Percentiles rank a stretch among this genome's conserved stretches.
These are phyloP conservation scores for Arthrinium phaeospermum DNA, from an alignment of 2,329 filamentous ascomycete genomes.

Conservation along the genomic window DNA sequence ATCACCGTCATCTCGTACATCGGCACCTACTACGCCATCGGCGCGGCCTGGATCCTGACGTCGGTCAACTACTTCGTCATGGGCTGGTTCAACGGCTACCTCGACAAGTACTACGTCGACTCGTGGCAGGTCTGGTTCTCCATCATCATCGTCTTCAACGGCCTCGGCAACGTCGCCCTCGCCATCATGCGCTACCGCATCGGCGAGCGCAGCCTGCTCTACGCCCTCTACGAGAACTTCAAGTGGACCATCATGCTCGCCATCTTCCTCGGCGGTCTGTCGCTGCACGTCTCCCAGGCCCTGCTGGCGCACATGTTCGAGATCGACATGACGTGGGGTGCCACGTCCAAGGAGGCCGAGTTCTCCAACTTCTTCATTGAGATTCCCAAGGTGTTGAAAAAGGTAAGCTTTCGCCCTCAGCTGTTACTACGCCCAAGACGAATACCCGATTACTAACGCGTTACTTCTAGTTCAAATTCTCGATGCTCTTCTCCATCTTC, in stretches of 20 bases:
- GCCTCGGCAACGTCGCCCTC: constrained; percentile 73
- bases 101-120: constrained; percentile 72
- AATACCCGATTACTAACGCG: neutral
- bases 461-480: constrained; percentile 71
- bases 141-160: constrained; percentile 79
- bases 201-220: constrained; percentile 65
- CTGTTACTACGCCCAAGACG: neutral
- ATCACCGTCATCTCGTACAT: constrained; percentile 68
- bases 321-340: constrained; percentile 85
- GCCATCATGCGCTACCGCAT: constrained; percentile 76
- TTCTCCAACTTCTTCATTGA: constrained; percentile 87
- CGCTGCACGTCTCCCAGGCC: constrained; percentile 80
- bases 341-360: constrained; percentile 82
- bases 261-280: constrained; percentile 83
- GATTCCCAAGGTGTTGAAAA: constrained; percentile 77
- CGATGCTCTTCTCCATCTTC: constrained; percentile 65
- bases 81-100: constrained; percentile 71
- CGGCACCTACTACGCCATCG: constrained; percentile 73
- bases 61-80: constrained; percentile 73
- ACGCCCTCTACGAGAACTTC: constrained; percentile 66
- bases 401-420: constrained; percentile 59
- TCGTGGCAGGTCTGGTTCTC: constrained; percentile 81
- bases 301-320: constrained; percentile 83
- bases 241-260: constrained; percentile 77
- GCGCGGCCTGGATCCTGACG: constrained; percentile 69